These are phyloP conservation scores for Platanus orientalis DNA, from an alignment of 164 flowering plant species.

Conservation along the genomic window DNA sequence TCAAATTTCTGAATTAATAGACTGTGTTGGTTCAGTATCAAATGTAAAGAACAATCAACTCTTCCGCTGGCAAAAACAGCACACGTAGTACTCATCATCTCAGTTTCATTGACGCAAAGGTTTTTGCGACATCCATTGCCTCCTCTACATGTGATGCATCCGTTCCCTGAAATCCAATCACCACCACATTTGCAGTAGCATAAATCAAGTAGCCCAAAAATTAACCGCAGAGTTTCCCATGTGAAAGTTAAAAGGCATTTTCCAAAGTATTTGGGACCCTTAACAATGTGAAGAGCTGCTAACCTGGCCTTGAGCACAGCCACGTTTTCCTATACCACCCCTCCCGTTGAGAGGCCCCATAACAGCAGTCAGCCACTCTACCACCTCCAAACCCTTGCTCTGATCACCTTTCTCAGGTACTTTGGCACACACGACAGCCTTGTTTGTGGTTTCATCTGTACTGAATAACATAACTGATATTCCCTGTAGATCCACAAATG, in stretches of 20 bases:
- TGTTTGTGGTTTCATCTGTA: constrained; percentile 65
- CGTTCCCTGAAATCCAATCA: constrained; percentile 39
- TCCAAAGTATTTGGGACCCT: neutral
- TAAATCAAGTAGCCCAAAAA: too few relatives aligned
- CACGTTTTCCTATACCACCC: constrained; percentile 85
- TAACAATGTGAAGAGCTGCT: constrained; percentile 7
- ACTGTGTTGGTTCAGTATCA: too few relatives aligned
- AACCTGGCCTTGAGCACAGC: constrained; percentile 93
- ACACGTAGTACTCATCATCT: constrained; percentile 12
- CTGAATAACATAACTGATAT: constrained; percentile 81
- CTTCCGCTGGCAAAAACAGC: neutral
- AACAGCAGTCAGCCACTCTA: constrained; percentile 78
- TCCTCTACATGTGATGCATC: constrained; percentile 46
- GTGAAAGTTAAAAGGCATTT: neutral
- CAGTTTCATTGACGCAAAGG: constrained; percentile 61
- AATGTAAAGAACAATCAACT: too few relatives aligned
- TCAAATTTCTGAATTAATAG: too few relatives aligned
- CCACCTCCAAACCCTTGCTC: constrained; percentile 51
- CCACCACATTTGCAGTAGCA: too few relatives aligned
- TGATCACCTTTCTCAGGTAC: constrained; percentile 57
- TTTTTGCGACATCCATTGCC: constrained; percentile 54
- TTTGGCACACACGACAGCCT: constrained; percentile 88
- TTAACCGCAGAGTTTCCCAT: neutral
- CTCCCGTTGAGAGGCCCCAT: constrained; percentile 79
- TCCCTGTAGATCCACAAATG: constrained; percentile 46